Evolutionary conservation across 371 early-diverging fungal species (phyloP).

Genomic region (Polyrhizophydium stewartii): DNA sequence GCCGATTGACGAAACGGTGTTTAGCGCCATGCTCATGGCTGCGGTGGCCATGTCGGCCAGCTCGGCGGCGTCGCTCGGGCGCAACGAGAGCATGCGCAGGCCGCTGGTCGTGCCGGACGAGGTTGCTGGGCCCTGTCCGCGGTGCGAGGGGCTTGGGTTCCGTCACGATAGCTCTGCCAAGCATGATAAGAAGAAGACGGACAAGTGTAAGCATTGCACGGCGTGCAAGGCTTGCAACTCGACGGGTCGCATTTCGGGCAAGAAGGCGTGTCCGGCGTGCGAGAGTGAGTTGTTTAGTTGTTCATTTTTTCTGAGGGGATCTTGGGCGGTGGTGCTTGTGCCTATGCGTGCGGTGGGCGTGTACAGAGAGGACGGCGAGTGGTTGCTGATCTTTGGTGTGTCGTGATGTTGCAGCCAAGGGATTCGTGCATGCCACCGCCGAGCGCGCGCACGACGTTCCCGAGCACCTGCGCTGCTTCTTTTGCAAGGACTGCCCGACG

Average conservation of each 20-base stretch:
- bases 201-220: constrained; percentile 26
- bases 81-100: not conserved
- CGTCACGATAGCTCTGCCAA: constrained; percentile 14
- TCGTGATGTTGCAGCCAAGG: constrained; percentile 11
- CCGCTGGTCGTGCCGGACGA: not conserved
- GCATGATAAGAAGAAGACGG: constrained; percentile 21
- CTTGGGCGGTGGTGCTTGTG: too few relatives aligned
- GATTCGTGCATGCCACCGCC: constrained; percentile 24
- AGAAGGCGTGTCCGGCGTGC: constrained; percentile 23
- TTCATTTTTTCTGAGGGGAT: not conserved
- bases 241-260: constrained; percentile 21
- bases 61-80: not conserved
- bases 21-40: not conserved
- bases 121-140: constrained; percentile 15
- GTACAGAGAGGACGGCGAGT: too few relatives aligned
- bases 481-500: constrained; percentile 27
- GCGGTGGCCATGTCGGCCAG: not conserved
- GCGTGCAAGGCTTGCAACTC: constrained; percentile 29
- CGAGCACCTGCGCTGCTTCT: constrained; percentile 32
- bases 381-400: too few relatives aligned
- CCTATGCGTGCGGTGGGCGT: too few relatives aligned
- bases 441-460: constrained; percentile 31
- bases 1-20: not conserved
- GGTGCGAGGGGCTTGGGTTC: constrained; percentile 22
- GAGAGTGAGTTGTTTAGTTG: constrained; percentile 6